phyloP scores from a whole-genome alignment of 169 alveolate species.

The Ichthyophthirius multifiliis region DNA sequence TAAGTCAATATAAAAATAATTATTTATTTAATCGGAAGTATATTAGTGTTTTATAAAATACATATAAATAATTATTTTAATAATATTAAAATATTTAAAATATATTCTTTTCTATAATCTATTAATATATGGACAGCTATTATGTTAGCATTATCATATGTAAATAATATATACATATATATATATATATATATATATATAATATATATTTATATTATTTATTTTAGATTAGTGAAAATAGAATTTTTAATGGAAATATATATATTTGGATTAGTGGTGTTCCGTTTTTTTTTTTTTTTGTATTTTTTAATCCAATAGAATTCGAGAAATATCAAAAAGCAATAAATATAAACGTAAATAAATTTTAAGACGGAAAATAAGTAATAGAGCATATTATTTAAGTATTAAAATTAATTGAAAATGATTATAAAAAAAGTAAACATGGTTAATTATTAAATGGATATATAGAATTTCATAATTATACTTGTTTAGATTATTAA shows the following conservation, averaged over 20 bases:
- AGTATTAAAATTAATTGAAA: constrained; percentile 19
- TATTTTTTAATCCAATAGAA: background rate
- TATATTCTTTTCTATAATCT: background rate
- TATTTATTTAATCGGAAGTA: background rate
- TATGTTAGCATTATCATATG: background rate
- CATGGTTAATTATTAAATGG: constrained; percentile 28
- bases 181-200: background rate
- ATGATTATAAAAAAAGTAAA: constrained; percentile 24
- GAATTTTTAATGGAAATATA: background rate
- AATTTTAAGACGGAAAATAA: background rate
- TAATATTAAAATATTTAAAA: background rate
- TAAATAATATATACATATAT: background rate
- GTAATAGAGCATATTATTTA: constrained; percentile 27
- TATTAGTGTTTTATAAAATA: background rate
- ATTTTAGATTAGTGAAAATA: background rate
- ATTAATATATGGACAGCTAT: background rate
- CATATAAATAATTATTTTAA: background rate
- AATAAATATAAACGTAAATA: background rate
- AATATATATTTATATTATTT: background rate
- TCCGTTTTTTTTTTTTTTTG: background rate
- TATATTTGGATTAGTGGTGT: background rate
- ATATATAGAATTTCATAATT: constrained; percentile 32
- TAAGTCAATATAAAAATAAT: background rate
- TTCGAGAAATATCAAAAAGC: background rate
- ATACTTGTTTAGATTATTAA: constrained; percentile 23